Evolutionary conservation across 345 rosid species (phyloP).

Genomic region (Boechera retrofracta): DNA sequence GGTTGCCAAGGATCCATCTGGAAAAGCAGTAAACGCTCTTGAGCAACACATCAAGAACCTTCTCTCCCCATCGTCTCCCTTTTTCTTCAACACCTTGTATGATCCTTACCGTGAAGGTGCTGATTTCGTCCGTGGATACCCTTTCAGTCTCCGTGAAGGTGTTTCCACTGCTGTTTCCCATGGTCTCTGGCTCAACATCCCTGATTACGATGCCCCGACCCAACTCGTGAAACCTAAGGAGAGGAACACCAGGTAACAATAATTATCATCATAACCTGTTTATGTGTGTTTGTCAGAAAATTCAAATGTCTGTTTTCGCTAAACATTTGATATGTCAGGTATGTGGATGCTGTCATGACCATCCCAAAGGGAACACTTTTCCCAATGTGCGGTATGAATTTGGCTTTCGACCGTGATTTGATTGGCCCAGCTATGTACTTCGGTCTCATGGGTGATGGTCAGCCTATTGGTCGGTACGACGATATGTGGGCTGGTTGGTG

Average conservation of each 20-base stretch:
- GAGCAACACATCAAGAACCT: conserved; percentile 97
- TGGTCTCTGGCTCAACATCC: conserved; percentile 99
- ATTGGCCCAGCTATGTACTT: conserved; percentile 99
- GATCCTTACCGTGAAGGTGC: conserved; percentile 92
- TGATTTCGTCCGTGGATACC: conserved; percentile 96
- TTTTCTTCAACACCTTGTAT: conserved; percentile 94
- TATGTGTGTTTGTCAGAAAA: background rate
- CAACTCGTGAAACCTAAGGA: conserved; percentile 97
- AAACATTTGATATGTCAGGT: conserved; percentile 49
- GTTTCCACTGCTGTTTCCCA: conserved; percentile 94
- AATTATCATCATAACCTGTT: background rate
- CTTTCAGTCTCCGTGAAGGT: conserved; percentile 95
- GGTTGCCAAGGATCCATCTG: conserved; percentile 94
- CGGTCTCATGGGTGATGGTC: conserved; percentile 98
- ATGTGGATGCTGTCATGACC: conserved; percentile 86
- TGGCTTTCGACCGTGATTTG: conserved; percentile 84
- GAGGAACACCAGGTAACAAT: conserved; percentile 74
- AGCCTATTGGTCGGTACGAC: conserved; percentile 92
- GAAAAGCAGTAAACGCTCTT: conserved; percentile 80
- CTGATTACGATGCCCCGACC: conserved; percentile 99
- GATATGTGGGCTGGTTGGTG: conserved; percentile 99
- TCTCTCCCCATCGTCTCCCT: conserved; percentile 83
- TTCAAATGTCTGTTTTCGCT: background rate
- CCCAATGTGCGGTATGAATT: conserved; percentile 99
- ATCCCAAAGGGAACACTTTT: conserved; percentile 93